A percentile compares a stretch with the other conserved stretches of the same genome.
Conservation (phyloP, 1,284 basidiomycete species). For the Sanghuangporus sanghuang region DNA sequence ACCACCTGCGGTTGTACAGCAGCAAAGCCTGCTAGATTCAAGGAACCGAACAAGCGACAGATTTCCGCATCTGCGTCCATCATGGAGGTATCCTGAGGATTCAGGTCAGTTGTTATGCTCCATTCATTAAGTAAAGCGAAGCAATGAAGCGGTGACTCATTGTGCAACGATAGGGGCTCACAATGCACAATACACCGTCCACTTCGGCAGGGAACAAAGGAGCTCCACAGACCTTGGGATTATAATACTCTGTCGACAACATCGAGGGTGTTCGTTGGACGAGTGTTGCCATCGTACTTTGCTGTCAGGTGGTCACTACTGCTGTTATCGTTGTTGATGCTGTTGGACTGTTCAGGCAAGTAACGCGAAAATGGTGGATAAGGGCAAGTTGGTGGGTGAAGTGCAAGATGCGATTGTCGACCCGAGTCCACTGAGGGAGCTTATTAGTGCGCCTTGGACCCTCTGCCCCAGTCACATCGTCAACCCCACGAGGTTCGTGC, state of each 20-base stretch:
- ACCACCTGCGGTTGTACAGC: not conserved
- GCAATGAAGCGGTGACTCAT: not conserved
- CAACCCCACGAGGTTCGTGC: not conserved
- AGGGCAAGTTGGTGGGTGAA: not conserved
- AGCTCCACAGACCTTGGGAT: not conserved
- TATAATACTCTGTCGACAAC: not conserved
- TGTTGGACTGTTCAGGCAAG: not conserved
- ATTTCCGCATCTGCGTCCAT: not conserved
- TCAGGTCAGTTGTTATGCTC: not conserved
- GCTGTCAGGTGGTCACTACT: not conserved
- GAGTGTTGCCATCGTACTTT: not conserved
- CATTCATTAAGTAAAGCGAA: not conserved
- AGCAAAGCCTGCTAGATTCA: not conserved
- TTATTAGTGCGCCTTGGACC: not conserved
- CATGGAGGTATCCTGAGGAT: not conserved
- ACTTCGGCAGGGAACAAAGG: not conserved
- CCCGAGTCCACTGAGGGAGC: not conserved
- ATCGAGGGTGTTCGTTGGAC: not conserved
- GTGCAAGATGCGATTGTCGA: not conserved
- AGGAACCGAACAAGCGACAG: not conserved
- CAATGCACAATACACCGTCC: not conserved
- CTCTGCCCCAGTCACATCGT: not conserved
- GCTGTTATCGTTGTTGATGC: not conserved
- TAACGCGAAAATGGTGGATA: not conserved
- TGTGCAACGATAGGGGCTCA: not conserved